phyloP scores from a whole-genome alignment of 2,329 filamentous ascomycete species.

The Fonsecaea multimorphosa region DNA sequence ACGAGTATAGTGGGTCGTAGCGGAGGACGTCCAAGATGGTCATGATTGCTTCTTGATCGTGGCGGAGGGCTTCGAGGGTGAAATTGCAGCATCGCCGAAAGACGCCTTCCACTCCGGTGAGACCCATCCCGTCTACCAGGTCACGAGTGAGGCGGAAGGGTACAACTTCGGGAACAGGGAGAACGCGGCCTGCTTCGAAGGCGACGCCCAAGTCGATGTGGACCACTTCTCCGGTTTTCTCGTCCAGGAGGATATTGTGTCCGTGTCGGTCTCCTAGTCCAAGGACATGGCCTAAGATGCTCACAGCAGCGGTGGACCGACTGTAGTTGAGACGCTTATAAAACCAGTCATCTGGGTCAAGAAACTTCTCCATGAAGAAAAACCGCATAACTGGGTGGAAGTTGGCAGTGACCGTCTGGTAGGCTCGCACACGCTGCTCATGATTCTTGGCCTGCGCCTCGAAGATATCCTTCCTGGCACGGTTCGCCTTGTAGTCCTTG shows the following conservation, averaged over 20 bases:
- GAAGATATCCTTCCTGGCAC: conserved; percentile 80
- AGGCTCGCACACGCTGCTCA: conserved; percentile 75
- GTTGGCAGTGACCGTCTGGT: conserved; percentile 75
- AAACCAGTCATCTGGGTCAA: conserved; percentile 96
- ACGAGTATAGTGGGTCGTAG: conserved; percentile 97
- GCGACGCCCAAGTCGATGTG: conserved; percentile 97
- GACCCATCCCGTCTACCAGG: conserved; percentile 95
- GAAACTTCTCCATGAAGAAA: conserved; percentile 96
- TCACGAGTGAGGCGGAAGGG: conserved; percentile 94
- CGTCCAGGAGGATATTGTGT: conserved; percentile 94
- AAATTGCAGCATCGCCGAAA: conserved; percentile 99
- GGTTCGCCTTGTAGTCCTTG: conserved; percentile 75
- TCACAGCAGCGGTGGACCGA: conserved; percentile 90
- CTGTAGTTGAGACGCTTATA: conserved; percentile 86
- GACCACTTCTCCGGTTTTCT: conserved; percentile 87
- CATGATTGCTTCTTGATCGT: conserved; percentile 97
- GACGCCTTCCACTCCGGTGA: conserved; percentile 92
- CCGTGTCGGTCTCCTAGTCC: conserved; percentile 93
- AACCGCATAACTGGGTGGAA: conserved; percentile 95
- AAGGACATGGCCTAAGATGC: conserved; percentile 90
- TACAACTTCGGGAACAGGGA: conserved; percentile 93
- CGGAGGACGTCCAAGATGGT: conserved; percentile 95
- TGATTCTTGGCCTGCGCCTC: conserved; percentile 72
- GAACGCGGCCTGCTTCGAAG: conserved; percentile 93
- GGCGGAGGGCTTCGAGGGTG: conserved; percentile 89